A percentile compares a stretch with the other conserved stretches of the same genome.
Evolutionary conservation across 257 asterid species (phyloP).

Genomic region (Solanum rostratum): DNA sequence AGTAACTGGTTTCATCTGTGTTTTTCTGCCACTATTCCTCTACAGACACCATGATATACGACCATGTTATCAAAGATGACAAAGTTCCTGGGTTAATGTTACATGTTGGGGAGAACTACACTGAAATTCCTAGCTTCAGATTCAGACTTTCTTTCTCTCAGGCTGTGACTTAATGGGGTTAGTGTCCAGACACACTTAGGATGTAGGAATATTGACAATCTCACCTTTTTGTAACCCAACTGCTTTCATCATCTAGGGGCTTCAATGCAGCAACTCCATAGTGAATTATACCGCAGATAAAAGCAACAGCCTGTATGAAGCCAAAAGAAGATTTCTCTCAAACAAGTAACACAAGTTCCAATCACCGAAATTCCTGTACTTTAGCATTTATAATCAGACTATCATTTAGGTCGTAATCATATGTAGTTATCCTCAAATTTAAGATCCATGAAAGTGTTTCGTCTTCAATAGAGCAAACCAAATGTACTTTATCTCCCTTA

Average conservation of each 20-base stretch:
- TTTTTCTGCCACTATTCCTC: not conserved
- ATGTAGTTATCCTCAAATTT: not conserved
- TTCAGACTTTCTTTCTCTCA: not conserved
- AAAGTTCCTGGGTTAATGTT: not conserved
- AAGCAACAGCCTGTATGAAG: constrained; percentile 69
- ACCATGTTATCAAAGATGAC: not conserved
- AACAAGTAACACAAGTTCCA: not conserved
- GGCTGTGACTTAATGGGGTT: not conserved
- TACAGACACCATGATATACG: not conserved
- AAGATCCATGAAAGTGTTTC: not conserved
- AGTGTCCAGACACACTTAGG: not conserved
- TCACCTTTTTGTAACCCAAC: constrained; percentile 55
- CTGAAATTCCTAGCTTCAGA: not conserved
- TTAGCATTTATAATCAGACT: not conserved
- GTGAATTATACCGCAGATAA: constrained; percentile 66
- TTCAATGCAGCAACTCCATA: constrained; percentile 40
- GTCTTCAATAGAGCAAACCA: not conserved
- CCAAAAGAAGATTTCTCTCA: constrained; percentile 3
- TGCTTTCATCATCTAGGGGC: constrained; percentile 20
- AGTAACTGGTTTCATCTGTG: not conserved
- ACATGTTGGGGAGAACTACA: not conserved
- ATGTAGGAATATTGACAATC: not conserved
- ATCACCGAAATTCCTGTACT: not conserved
- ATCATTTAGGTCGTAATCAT: not conserved
- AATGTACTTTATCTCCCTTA: not conserved